Percentiles rank a stretch among this genome's conserved stretches.
Evolutionary conservation across 208 protist genomes (phyloP).

Genomic region (Balamuthia mandrillaris): DNA sequence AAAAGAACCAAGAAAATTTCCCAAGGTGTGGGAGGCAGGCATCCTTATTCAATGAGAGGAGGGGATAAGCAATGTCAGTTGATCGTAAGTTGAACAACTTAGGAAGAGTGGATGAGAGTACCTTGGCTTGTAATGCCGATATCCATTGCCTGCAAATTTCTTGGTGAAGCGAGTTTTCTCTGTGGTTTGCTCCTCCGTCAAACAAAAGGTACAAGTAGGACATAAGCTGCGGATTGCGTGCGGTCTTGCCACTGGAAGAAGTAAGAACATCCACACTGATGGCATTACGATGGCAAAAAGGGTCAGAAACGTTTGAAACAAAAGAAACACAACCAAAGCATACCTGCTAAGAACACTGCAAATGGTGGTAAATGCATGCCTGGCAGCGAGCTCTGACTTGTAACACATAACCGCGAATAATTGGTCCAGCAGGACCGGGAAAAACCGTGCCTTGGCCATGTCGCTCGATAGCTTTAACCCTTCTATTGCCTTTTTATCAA

Average conservation of each 20-base stretch:
- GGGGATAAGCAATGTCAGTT: background rate
- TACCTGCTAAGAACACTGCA: constrained; percentile 21
- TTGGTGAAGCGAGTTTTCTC: background rate
- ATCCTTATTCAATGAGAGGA: background rate
- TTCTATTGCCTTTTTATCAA: constrained; percentile 12
- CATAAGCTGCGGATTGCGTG: background rate
- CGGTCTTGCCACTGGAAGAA: background rate
- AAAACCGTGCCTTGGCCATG: constrained; percentile 33
- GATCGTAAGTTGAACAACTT: background rate
- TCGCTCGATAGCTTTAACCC: constrained; percentile 23
- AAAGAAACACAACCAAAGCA: background rate
- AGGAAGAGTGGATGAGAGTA: background rate
- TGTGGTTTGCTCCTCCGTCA: background rate
- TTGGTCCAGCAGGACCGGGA: constrained; percentile 49
- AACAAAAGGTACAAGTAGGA: background rate
- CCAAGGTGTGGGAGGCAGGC: background rate
- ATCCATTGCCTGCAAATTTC: background rate
- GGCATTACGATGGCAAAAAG: no score
- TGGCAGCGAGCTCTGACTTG: constrained; percentile 18
- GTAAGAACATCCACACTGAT: constrained; percentile 14
- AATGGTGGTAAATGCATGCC: constrained; percentile 31
- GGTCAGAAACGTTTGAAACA: background rate
- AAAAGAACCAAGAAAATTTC: constrained; percentile 60
- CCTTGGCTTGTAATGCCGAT: background rate
- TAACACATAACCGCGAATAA: constrained; percentile 43